Evolutionary conservation across 495 filamentous ascomycete species (phyloP).

Genomic region (Aspergillus cavernicola): DNA sequence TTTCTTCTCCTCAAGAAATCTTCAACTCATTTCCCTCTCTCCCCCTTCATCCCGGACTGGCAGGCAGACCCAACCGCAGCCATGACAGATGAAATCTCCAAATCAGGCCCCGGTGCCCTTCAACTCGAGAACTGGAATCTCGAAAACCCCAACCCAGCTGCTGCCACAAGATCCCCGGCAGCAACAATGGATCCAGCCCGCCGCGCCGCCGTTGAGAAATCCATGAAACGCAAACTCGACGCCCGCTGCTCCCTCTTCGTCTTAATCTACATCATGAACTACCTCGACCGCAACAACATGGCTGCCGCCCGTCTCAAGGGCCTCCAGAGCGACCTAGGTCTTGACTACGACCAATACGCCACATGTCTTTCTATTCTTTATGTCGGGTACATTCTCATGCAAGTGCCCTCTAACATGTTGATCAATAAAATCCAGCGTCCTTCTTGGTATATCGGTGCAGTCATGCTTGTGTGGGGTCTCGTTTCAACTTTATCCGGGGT

Average conservation of each 20-base stretch:
- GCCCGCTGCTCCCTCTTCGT: slow-evolving; percentile 30
- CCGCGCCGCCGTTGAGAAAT: background rate
- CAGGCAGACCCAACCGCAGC: background rate
- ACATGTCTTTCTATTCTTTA: slow-evolving; percentile 2
- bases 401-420: slow-evolving; percentile 41
- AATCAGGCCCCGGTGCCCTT: background rate
- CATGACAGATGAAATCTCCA: background rate
- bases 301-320: slow-evolving; percentile 28
- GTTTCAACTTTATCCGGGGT: slow-evolving; percentile 62
- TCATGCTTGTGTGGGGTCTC: slow-evolving; percentile 71
- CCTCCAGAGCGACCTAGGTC: slow-evolving; percentile 21
- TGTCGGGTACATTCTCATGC: slow-evolving; percentile 4
- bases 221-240: slow-evolving; percentile 30
- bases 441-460: slow-evolving; percentile 58
- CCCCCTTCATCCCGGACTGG: background rate
- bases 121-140: background rate
- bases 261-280: slow-evolving; percentile 34
- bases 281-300: slow-evolving; percentile 28
- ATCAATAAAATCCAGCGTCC: slow-evolving; percentile 52
- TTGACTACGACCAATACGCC: slow-evolving; percentile 21
- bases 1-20: background rate
- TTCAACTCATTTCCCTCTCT: background rate
- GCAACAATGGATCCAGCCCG: background rate
- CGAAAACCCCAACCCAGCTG: background rate
- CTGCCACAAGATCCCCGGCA: background rate